Conservation (phyloP, 768 basidiomycete genomes). For the Coprinopsis strossmayeri region DNA sequence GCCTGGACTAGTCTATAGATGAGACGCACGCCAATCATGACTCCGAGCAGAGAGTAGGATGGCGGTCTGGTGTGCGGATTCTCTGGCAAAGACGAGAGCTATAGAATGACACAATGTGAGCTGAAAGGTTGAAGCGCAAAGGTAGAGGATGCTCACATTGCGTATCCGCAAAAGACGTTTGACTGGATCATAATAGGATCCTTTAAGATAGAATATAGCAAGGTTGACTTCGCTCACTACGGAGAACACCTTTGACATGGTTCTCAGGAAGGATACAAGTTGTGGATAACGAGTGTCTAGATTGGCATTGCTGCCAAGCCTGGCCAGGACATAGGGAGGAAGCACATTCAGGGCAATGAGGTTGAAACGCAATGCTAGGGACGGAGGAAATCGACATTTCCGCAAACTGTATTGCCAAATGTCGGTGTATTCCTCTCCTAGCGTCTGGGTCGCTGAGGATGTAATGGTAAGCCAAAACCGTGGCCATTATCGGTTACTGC, state of each 20-base stretch:
- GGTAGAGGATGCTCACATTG: conserved; percentile 45
- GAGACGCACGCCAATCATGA: conserved; percentile 61
- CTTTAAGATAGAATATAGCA: conserved; percentile 73
- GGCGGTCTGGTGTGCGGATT: conserved; percentile 71
- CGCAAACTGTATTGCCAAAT: conserved; percentile 64
- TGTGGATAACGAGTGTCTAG: conserved; percentile 30
- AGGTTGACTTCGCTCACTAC: conserved; percentile 66
- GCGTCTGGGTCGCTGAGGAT: conserved; percentile 62
- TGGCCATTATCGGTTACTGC: conserved; percentile 10
- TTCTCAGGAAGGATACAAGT: conserved; percentile 27
- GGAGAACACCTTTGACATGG: conserved; percentile 47
- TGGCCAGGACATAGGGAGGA: conserved; percentile 55
- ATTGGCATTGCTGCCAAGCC: conserved; percentile 33
- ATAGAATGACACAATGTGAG: no score
- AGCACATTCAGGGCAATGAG: conserved; percentile 63
- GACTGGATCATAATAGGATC: conserved; percentile 69
- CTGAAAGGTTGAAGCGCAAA: no score
- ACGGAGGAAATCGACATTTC: conserved; percentile 33
- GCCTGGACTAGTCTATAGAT: conserved; percentile 47
- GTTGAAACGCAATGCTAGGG: conserved; percentile 36
- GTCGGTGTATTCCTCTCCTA: conserved; percentile 90
- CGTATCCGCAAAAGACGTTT: conserved; percentile 63
- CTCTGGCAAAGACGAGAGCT: conserved; percentile 72
- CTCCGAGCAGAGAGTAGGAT: conserved; percentile 80
- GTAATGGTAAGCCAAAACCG: background rate